phyloP scores from a whole-genome alignment of 1,139 yeast species.

The Zhuliangozyma parablackwelliae region DNA sequence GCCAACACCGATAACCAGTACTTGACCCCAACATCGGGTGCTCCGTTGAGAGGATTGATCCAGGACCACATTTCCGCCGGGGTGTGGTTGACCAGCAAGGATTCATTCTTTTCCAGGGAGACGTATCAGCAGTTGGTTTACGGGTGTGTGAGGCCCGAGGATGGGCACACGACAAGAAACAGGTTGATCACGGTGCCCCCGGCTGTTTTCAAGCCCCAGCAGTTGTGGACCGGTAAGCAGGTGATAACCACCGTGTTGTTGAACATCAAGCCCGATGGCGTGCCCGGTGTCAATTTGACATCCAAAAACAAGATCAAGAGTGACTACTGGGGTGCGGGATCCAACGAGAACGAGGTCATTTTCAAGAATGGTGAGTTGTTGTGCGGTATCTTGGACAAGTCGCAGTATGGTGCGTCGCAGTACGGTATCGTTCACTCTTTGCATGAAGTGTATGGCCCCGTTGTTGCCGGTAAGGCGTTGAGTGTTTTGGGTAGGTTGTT shows the following conservation, averaged over 20 bases:
- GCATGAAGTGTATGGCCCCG: slow-evolving; percentile 93
- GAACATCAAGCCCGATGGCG: slow-evolving; percentile 78
- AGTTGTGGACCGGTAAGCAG: slow-evolving; percentile 99
- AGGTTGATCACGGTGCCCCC: slow-evolving; percentile 85
- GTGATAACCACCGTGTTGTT: slow-evolving; percentile 83
- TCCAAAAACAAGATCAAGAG: slow-evolving; percentile 88
- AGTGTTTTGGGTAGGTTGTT: slow-evolving; percentile 91
- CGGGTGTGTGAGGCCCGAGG: slow-evolving; percentile 95
- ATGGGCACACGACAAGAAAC: slow-evolving; percentile 83
- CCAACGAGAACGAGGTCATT: slow-evolving; percentile 80
- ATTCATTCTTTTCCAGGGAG: slow-evolving; percentile 85
- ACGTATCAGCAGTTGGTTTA: slow-evolving; percentile 90
- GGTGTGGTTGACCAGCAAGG: slow-evolving; percentile 94
- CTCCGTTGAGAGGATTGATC: slow-evolving; percentile 96
- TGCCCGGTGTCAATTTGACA: slow-evolving; percentile 84
- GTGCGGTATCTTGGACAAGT: slow-evolving; percentile 92
- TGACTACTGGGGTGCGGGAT: slow-evolving; percentile 89
- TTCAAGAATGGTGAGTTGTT: slow-evolving; percentile 83
- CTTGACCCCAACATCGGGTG: slow-evolving; percentile 95
- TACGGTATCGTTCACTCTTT: slow-evolving; percentile 95
- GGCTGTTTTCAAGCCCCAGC: slow-evolving; percentile 77
- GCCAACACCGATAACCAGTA: slow-evolving; percentile 98
- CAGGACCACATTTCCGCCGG: slow-evolving; percentile 99
- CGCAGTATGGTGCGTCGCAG: slow-evolving; percentile 97
- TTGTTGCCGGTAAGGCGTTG: slow-evolving; percentile 82